Evolutionary conservation across 1,284 basidiomycete species (phyloP).

Genomic region (Trametes sp.): DNA sequence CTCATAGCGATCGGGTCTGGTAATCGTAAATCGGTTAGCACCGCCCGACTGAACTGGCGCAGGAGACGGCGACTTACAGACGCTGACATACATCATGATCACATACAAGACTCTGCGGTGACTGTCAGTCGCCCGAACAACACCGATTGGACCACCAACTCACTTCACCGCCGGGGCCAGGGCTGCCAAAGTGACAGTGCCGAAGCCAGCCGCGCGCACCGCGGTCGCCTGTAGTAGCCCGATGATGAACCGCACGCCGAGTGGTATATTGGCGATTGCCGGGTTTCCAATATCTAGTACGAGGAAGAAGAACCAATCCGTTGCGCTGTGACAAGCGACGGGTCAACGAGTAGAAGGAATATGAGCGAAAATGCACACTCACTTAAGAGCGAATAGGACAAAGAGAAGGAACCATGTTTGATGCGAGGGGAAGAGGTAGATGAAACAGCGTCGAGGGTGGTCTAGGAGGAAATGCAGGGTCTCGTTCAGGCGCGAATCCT

Average conservation of each 20-base stretch:
- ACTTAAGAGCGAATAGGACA: slow-evolving; percentile 76
- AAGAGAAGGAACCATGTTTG: slow-evolving; percentile 93
- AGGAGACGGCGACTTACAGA: slow-evolving; percentile 38
- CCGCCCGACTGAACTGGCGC: background rate
- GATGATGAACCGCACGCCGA: slow-evolving; percentile 70
- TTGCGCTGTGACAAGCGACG: slow-evolving; percentile 34
- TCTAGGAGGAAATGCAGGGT: slow-evolving; percentile 93
- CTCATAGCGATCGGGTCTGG: slow-evolving; percentile 48
- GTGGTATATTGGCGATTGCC: slow-evolving; percentile 73
- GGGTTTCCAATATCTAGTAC: slow-evolving; percentile 89
- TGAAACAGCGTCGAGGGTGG: slow-evolving; percentile 95
- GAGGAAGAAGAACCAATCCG: slow-evolving; percentile 88
- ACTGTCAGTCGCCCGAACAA: slow-evolving; percentile 15
- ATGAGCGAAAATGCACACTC: slow-evolving; percentile 55
- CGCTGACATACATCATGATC: slow-evolving; percentile 62
- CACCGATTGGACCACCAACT: slow-evolving; percentile 16
- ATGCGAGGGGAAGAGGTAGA: slow-evolving; percentile 94
- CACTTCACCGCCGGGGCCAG: slow-evolving; percentile 79
- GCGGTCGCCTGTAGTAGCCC: slow-evolving; percentile 81
- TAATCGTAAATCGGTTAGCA: background rate
- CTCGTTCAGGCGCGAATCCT: slow-evolving; percentile 71
- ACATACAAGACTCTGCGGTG: slow-evolving; percentile 60
- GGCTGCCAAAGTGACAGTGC: slow-evolving; percentile 70
- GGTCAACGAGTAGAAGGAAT: background rate
- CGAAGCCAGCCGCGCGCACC: slow-evolving; percentile 91